These are phyloP conservation scores for Starmerella stellata DNA, from an alignment of 805 yeast species.

Conservation along the genomic window DNA sequence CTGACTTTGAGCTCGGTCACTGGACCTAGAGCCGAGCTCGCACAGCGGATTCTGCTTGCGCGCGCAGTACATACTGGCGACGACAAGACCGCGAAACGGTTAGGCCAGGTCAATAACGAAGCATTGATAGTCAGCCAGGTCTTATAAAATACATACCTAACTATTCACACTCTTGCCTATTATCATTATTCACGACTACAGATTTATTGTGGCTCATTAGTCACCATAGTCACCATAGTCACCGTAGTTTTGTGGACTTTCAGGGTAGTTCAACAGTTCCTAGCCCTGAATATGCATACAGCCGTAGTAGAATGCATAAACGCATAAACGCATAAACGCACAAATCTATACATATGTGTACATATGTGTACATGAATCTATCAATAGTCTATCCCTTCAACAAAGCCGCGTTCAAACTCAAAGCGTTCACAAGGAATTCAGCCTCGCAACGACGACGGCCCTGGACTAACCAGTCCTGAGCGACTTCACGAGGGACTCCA, in stretches of 20 bases:
- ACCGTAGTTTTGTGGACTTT: too few relatives aligned
- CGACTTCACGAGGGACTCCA: slow-evolving; percentile 83
- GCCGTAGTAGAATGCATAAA: too few relatives aligned
- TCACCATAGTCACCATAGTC: too few relatives aligned
- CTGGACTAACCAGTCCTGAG: slow-evolving; percentile 80
- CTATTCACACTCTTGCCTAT: too few relatives aligned
- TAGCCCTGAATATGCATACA: too few relatives aligned
- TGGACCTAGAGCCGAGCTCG: slow-evolving; percentile 4
- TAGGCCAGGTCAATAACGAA: slow-evolving; percentile 1
- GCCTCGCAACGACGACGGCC: slow-evolving; percentile 80
- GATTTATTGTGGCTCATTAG: too few relatives aligned
- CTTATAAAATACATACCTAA: too few relatives aligned
- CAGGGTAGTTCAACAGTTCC: too few relatives aligned
- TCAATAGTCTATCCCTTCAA: slow-evolving; percentile 1
- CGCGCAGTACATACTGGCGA: slow-evolving; percentile 14
- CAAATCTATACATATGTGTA: too few relatives aligned
- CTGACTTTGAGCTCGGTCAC: slow-evolving; percentile 6
- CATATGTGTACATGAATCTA: neutral
- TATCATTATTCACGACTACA: too few relatives aligned
- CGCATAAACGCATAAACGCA: too few relatives aligned
- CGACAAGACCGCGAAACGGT: slow-evolving; percentile 4
- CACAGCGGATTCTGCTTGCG: slow-evolving; percentile 9
- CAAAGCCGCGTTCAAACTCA: slow-evolving; percentile 4
- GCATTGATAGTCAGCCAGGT: neutral
- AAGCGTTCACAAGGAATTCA: slow-evolving; percentile 48